A percentile compares a stretch with the other conserved stretches of the same genome.
phyloP scores from a whole-genome alignment of 495 filamentous ascomycete genomes.

The Penicillium samsonianum region DNA sequence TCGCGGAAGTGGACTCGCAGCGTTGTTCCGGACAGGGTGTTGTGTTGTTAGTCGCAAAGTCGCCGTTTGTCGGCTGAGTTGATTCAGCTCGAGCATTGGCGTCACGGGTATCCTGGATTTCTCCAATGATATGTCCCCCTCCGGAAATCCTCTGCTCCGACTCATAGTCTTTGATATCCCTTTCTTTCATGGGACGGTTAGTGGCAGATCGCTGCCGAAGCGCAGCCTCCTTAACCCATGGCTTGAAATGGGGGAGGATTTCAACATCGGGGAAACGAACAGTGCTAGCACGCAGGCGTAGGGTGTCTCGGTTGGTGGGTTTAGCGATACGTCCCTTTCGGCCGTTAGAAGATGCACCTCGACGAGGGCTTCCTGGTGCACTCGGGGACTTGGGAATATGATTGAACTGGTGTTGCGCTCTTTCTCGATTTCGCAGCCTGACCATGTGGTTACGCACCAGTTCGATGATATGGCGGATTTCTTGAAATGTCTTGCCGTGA shows the following conservation, averaged over 20 bases:
- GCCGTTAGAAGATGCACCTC: background rate
- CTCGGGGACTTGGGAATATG: background rate
- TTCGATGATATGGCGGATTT: conserved; percentile 33
- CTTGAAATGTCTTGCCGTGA: conserved; percentile 29
- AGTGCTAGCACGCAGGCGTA: conserved; percentile 3
- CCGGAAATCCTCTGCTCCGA: background rate
- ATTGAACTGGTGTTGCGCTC: background rate
- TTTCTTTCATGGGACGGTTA: background rate
- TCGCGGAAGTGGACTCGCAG: background rate
- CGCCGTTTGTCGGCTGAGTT: too few species aligned
- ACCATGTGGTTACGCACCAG: conserved; percentile 24
- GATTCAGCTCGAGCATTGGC: background rate
- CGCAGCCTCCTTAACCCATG: conserved; percentile 25
- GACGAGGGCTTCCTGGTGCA: background rate
- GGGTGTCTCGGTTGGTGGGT: background rate
- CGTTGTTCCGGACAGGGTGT: background rate
- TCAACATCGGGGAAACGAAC: conserved; percentile 64
- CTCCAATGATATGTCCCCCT: background rate
- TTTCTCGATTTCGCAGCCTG: conserved; percentile 7
- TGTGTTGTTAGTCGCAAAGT: too few species aligned
- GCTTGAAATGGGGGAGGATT: conserved; percentile 58
- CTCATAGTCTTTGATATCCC: background rate
- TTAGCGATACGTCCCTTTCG: background rate
- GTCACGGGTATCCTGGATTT: background rate
- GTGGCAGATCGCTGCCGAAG: conserved; percentile 1